Evolutionary conservation across 768 basidiomycete genomes (phyloP).

Genomic region (Lactarius hatsudake): DNA sequence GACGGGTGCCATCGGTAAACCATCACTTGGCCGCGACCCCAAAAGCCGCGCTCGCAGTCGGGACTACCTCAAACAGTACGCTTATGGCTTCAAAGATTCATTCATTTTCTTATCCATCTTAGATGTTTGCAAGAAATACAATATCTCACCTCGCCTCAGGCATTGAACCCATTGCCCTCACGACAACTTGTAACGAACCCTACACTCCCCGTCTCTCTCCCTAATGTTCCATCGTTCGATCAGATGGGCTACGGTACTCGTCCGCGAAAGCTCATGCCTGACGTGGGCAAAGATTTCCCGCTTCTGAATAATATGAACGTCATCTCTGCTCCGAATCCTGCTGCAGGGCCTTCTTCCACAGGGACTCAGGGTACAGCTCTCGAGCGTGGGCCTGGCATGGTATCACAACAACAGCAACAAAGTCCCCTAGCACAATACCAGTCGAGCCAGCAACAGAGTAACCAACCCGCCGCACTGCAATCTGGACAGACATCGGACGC

Average conservation of each 20-base stretch:
- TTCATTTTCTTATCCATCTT: slow-evolving; percentile 32
- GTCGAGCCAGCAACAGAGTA: slow-evolving; percentile 31
- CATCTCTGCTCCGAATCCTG: slow-evolving; percentile 48
- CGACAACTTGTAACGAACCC: slow-evolving; percentile 71
- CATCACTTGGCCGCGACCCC: slow-evolving; percentile 83
- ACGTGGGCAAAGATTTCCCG: slow-evolving; percentile 67
- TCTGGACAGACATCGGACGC: slow-evolving; percentile 31
- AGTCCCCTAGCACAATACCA: slow-evolving; percentile 30
- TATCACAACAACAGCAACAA: slow-evolving; percentile 31
- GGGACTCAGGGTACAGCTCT: slow-evolving; percentile 43
- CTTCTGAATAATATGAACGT: slow-evolving; percentile 59
- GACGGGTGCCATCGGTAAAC: slow-evolving; percentile 52
- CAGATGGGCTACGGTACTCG: slow-evolving; percentile 73
- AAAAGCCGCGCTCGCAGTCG: slow-evolving; percentile 91
- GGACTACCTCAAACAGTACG: slow-evolving; percentile 96
- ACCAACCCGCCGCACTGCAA: slow-evolving; percentile 33
- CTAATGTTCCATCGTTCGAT: slow-evolving; percentile 73
- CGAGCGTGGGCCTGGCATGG: slow-evolving; percentile 44
- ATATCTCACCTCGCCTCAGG: slow-evolving; percentile 94
- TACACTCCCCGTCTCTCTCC: slow-evolving; percentile 59
- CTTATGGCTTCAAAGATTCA: slow-evolving; percentile 86
- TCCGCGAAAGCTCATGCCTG: slow-evolving; percentile 77
- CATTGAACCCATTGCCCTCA: slow-evolving; percentile 94
- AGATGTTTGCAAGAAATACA: slow-evolving; percentile 98
- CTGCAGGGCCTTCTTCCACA: slow-evolving; percentile 44